phyloP scores from a whole-genome alignment of 2,329 filamentous ascomycete genomes.

The Botrytis aclada region DNA sequence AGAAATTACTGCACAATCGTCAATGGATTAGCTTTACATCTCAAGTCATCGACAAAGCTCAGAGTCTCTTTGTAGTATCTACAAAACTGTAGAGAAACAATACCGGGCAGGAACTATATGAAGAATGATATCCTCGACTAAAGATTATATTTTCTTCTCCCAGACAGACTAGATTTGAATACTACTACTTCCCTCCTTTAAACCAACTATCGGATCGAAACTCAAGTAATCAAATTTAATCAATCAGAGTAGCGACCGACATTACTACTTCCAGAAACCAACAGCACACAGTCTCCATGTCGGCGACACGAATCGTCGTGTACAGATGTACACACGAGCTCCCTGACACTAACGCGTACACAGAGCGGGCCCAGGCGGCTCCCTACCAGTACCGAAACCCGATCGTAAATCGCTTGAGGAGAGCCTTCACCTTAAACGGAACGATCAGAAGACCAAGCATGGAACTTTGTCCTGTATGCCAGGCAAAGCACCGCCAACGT shows the following conservation, averaged over 20 bases:
- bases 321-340: conserved; percentile 3
- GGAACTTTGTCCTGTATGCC: background rate
- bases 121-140: background rate
- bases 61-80: background rate
- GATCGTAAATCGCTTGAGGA: background rate
- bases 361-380: background rate
- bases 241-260: background rate
- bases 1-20: background rate
- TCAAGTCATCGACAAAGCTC: background rate
- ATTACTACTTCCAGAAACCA: background rate
- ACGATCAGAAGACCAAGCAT: background rate
- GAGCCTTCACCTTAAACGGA: background rate
- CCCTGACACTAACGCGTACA: background rate
- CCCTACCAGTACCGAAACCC: background rate
- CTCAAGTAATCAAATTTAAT: background rate
- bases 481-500: background rate
- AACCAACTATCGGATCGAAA: background rate
- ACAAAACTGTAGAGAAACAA: background rate
- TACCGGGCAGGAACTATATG: background rate
- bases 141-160: background rate
- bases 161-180: background rate
- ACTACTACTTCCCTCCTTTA: background rate
- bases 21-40: background rate
- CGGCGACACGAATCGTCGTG: background rate
- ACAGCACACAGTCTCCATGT: background rate